A percentile compares a stretch with the other conserved stretches of the same genome.
These are phyloP conservation scores for Moelleriella libera DNA, from an alignment of 2,329 filamentous ascomycete species.

Conservation along the genomic window DNA sequence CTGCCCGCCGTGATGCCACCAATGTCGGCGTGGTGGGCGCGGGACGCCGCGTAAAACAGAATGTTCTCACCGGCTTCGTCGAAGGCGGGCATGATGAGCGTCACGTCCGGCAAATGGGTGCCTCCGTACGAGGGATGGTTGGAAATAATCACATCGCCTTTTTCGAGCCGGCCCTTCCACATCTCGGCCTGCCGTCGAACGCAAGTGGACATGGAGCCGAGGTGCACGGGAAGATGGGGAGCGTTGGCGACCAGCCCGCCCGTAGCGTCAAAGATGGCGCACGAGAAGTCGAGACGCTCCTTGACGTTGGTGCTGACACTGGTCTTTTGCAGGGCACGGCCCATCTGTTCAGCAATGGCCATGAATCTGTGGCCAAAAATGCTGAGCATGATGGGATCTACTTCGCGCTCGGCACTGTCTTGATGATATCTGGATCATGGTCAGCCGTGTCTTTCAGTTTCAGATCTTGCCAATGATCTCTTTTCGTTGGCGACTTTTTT, in stretches of 20 bases:
- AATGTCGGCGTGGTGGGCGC: slow-evolving; percentile 76
- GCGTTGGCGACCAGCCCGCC: slow-evolving; percentile 68
- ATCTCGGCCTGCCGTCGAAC: slow-evolving; percentile 66
- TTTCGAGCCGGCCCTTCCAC: slow-evolving; percentile 64
- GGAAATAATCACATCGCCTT: slow-evolving; percentile 68
- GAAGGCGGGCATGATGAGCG: slow-evolving; percentile 68
- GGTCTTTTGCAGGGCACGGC: slow-evolving; percentile 64
- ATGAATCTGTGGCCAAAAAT: slow-evolving; percentile 77
- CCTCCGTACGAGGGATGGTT: slow-evolving; percentile 77
- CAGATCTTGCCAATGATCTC: too few relatives aligned
- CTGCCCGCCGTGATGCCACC: slow-evolving; percentile 68
- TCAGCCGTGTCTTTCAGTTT: too few relatives aligned
- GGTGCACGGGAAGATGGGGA: slow-evolving; percentile 66
- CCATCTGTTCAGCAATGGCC: slow-evolving; percentile 79
- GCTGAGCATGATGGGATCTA: slow-evolving; percentile 67
- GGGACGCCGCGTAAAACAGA: slow-evolving; percentile 68
- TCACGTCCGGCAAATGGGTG: slow-evolving; percentile 73
- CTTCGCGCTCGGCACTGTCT: slow-evolving; percentile 9
- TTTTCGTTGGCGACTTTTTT: neutral
- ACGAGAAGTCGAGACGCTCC: slow-evolving; percentile 70
- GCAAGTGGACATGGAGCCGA: slow-evolving; percentile 73
- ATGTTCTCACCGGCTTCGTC: slow-evolving; percentile 50
- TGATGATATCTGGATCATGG: slow-evolving; percentile 8
- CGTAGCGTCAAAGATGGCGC: slow-evolving; percentile 62
- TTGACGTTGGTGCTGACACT: slow-evolving; percentile 73